Percentiles rank a stretch among this genome's conserved stretches.
phyloP scores from a whole-genome alignment of 2,329 filamentous ascomycete species.

The Malbranchea cinnamomea region DNA sequence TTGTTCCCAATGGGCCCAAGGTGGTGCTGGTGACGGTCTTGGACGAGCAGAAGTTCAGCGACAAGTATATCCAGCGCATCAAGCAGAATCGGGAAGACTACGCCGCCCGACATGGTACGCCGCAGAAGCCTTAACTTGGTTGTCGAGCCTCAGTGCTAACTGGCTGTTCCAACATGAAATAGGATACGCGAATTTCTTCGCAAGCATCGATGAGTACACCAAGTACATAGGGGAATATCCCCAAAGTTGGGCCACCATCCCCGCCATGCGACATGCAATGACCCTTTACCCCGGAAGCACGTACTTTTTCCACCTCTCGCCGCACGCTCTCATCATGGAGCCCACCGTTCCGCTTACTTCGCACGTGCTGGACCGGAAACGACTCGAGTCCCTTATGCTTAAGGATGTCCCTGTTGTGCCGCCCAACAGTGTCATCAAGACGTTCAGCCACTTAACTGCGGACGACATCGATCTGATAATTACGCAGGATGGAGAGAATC shows the following conservation, averaged over 20 bases:
- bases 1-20: constrained; percentile 26
- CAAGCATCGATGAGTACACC: constrained; percentile 58
- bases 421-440: constrained; percentile 93
- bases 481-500: constrained; percentile 68
- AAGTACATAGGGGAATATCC: constrained; percentile 27
- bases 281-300: constrained; percentile 59
- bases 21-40: constrained; percentile 75
- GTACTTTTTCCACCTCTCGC: constrained; percentile 78
- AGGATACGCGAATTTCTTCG: constrained; percentile 82
- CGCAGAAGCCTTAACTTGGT: too few species aligned
- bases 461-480: constrained; percentile 68
- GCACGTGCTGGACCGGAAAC: constrained; percentile 51
- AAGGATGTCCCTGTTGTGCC: constrained; percentile 77
- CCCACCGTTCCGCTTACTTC: constrained; percentile 52
- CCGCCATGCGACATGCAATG: constrained; percentile 79
- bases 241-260: constrained; percentile 49
- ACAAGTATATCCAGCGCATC: constrained; percentile 56
- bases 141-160: background rate
- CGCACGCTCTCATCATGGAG: constrained; percentile 81
- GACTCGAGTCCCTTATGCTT: constrained; percentile 66
- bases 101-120: constrained; percentile 68
- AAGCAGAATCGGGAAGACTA: constrained; percentile 74
- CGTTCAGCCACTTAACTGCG: constrained; percentile 66
- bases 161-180: constrained; percentile 6
- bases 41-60: constrained; percentile 49